Evolutionary conservation across 2,329 filamentous ascomycete genomes (phyloP), one percentile per base, ranked within the genome.

Genomic region (Didymella pinodella): DNA sequence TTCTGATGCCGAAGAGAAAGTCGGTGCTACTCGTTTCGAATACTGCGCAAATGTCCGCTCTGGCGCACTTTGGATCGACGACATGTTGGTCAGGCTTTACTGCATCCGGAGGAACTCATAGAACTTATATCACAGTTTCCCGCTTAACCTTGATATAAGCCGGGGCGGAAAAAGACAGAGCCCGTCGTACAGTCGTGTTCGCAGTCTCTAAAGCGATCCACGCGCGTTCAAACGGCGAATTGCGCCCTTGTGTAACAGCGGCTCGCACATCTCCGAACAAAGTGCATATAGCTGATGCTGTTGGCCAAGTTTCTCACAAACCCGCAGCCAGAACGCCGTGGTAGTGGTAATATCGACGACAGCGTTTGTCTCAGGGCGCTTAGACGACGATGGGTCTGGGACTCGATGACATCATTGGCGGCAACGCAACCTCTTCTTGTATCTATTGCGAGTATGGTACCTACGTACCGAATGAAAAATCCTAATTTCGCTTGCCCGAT

Each of bases 281-380:
- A 14, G 12, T 8, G 36, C 20, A 41, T 8, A 25, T 7, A 20
- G 38, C 75, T 38, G 34, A 18, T 10, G n/a, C 16, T 18, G n/a
- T 38, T 18, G 34, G 16, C 5, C 11, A 38, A 2, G 7, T 38
- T 18, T 38, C 34, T 36, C 18, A 2, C 16, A 4, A 10, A 18
- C 8, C 34, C 7, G 34, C 6, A n/a, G 16, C 16, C 3, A 6
- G 14, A 32, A n/a, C 32, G 32, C 32, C 14, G 10, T 6, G 16
- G 8, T 8, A 6, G 7, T 18, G 16, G n/a, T 7, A n/a, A 8
- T 7, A 18, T 8, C n/a, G 7, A 20, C 16, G 34, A 38, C 3
- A 38, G 22, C 34, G 18, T 8, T 10, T 10, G n/a, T 38, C 34
- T 18, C n/a, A 20, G 14, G 1, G 32, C 5, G 32, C 32, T 3